phyloP scores from a whole-genome alignment of 2,329 filamentous ascomycete species.

The Phaeomoniella chlamydospora region DNA sequence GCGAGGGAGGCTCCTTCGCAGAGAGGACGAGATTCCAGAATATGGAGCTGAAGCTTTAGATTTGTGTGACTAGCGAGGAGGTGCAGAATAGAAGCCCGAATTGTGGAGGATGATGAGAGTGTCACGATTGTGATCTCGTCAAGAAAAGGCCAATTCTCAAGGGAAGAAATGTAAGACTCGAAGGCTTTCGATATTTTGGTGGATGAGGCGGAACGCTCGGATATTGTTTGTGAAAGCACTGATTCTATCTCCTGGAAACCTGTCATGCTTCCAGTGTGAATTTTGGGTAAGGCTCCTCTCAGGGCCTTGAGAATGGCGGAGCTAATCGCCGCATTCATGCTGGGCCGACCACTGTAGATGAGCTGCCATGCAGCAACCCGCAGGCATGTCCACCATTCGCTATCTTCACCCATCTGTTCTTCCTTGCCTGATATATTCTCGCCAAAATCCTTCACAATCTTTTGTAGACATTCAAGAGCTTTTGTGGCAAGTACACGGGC shows the following conservation, averaged over 20 bases:
- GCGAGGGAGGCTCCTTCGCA: constrained; percentile 50
- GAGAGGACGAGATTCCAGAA: constrained; percentile 53
- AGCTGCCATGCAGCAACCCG: constrained; percentile 48
- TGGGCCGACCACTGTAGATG: constrained; percentile 50
- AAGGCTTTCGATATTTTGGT: constrained; percentile 7
- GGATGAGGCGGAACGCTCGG: constrained; percentile 10
- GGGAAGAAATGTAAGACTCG: constrained; percentile 2
- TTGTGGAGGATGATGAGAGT: constrained; percentile 49
- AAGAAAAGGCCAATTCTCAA: background rate
- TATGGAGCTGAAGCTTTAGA: constrained; percentile 27
- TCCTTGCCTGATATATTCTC: constrained; percentile 10
- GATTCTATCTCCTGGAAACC: constrained; percentile 6
- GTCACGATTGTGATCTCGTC: constrained; percentile 37
- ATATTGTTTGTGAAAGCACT: constrained; percentile 12
- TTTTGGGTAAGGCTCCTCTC: constrained; percentile 17
- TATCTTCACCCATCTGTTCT: constrained; percentile 8
- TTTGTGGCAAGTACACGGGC: constrained; percentile 42
- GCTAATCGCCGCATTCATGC: constrained; percentile 49
- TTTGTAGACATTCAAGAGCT: constrained; percentile 35
- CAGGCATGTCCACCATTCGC: constrained; percentile 40
- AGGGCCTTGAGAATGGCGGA: constrained; percentile 34
- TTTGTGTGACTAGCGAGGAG: constrained; percentile 27
- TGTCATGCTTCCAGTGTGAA: constrained; percentile 1
- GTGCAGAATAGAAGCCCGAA: constrained; percentile 19
- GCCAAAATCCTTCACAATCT: constrained; percentile 26